phyloP scores from a whole-genome alignment of 164 flowering plant genomes.

The Vitis labrusca region DNA sequence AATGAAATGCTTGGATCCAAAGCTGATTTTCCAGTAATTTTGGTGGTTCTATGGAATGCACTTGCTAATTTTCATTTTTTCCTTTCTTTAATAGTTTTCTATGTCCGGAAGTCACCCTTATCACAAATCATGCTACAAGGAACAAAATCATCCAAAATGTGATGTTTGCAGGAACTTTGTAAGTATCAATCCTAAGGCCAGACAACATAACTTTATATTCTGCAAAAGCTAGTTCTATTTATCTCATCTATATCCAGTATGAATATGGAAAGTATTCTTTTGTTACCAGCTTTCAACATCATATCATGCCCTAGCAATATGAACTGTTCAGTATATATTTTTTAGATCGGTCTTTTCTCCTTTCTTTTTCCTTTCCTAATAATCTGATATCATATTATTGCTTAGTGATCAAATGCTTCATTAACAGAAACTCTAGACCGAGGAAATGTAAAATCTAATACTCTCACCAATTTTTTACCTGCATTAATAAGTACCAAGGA shows the following conservation, averaged over 20 bases:
- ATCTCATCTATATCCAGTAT: not conserved
- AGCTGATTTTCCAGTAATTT: not conserved
- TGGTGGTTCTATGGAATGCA: not conserved
- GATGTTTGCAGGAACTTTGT: conserved; percentile 88
- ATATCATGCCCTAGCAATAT: too few species aligned
- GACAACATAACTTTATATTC: not conserved
- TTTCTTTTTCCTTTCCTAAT: not conserved
- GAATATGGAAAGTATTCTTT: not conserved
- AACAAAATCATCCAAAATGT: conserved; percentile 88
- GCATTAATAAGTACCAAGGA: not conserved
- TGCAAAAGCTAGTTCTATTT: not conserved
- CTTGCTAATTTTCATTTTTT: conserved; percentile 1
- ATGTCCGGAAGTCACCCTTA: conserved; percentile 76
- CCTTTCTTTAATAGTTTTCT: conserved; percentile 61
- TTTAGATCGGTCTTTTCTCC: not conserved
- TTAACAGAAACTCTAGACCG: not conserved
- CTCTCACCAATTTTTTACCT: not conserved
- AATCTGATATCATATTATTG: not conserved
- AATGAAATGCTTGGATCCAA: not conserved
- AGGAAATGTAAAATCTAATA: not conserved
- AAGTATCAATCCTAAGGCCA: conserved; percentile 29
- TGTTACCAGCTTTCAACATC: not conserved
- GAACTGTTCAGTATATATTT: not conserved
- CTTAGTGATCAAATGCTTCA: not conserved
- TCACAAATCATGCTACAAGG: conserved; percentile 92